Conservation (phyloP, 768 basidiomycete species). For the Dacryopinax primogenitus region DNA sequence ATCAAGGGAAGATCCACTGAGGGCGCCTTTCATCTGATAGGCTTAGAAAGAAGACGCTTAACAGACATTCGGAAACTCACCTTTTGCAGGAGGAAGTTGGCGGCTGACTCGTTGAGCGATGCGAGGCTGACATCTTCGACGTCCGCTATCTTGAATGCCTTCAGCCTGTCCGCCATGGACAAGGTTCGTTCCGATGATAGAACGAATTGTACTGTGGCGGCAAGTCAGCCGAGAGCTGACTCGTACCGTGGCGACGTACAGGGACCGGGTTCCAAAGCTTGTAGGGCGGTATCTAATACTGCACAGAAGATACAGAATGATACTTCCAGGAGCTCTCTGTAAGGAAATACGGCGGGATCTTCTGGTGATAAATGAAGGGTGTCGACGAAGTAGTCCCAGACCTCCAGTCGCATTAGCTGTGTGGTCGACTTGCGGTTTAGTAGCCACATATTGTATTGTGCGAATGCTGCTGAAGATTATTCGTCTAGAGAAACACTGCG, state of each 20-base stretch:
- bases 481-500: neutral
- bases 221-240: neutral
- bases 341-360: neutral
- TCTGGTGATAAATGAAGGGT: neutral
- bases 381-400: neutral
- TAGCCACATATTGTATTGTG: neutral
- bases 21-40: neutral
- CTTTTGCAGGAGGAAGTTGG: neutral
- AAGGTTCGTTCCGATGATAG: neutral
- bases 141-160: neutral
- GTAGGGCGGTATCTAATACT: neutral
- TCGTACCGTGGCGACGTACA: neutral
- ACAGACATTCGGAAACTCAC: neutral
- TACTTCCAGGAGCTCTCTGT: neutral
- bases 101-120: neutral
- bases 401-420: conserved; percentile 1
- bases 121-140: neutral
- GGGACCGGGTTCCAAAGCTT: neutral
- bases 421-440: neutral
- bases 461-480: neutral
- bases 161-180: neutral
- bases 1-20: neutral
- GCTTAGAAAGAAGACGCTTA: neutral
- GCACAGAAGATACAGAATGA: neutral
- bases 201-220: neutral